Conservation (phyloP, 2,329 filamentous ascomycete genomes). For the Chrysosporium keratinophilum region DNA sequence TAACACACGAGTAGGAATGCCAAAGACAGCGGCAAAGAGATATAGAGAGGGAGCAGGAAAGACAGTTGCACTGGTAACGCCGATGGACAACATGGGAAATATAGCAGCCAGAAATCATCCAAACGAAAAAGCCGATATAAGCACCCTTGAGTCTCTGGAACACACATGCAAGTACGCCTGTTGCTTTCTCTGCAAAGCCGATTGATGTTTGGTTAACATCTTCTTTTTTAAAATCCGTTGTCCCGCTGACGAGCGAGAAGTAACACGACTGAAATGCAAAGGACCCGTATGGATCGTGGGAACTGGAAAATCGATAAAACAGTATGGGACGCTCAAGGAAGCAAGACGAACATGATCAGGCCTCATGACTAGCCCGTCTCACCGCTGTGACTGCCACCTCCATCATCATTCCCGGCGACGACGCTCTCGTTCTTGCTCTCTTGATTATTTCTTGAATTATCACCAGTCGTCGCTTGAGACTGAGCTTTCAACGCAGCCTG, state of each 20-base stretch:
- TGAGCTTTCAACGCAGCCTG: constrained; percentile 17
- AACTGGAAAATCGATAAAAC: neutral
- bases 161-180: constrained; percentile 4
- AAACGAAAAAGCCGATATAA: constrained; percentile 4
- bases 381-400: neutral
- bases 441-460: neutral
- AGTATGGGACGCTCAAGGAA: neutral
- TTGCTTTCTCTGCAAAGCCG: neutral
- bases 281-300: neutral
- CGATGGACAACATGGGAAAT: neutral
- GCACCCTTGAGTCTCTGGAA: constrained; percentile 1
- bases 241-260: neutral
- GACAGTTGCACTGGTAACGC: neutral
- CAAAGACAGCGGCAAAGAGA: neutral
- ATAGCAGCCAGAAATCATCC: constrained; percentile 5
- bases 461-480: neutral
- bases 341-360: neutral
- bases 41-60: neutral
- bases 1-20: constrained; percentile 10
- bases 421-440: neutral
- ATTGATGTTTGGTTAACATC: neutral
- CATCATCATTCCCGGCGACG: neutral
- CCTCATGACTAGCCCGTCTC: neutral
- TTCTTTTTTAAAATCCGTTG: neutral
- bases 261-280: neutral